Evolutionary conservation across 1,284 basidiomycete species (phyloP).

Genomic region (Puccinia triticina): DNA sequence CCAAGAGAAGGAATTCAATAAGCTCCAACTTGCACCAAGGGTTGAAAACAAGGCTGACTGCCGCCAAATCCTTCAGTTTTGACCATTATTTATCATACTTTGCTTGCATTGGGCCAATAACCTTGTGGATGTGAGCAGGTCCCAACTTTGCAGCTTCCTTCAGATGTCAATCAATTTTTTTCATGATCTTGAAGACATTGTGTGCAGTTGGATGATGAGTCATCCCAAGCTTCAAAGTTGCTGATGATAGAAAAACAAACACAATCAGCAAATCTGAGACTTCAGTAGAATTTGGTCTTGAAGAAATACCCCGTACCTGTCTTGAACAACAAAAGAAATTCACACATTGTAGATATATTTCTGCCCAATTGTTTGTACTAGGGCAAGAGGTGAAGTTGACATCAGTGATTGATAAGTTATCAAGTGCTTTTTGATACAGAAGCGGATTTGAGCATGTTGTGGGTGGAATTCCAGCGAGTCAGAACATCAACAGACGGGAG

Average conservation of each 20-base stretch:
- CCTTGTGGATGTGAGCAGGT: background rate
- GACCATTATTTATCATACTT: slow-evolving; percentile 13
- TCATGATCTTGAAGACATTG: background rate
- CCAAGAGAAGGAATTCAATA: background rate
- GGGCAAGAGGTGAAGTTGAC: background rate
- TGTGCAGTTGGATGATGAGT: slow-evolving; percentile 7
- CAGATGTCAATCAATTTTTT: background rate
- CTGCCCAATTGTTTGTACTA: background rate
- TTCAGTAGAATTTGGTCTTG: background rate
- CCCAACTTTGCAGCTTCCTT: background rate
- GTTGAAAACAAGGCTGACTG: background rate
- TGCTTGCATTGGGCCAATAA: slow-evolving; percentile 12
- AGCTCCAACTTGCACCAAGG: slow-evolving; percentile 6
- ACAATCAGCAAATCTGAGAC: background rate
- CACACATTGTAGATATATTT: background rate
- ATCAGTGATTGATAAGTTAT: background rate
- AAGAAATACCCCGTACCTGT: slow-evolving; percentile 1
- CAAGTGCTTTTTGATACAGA: background rate
- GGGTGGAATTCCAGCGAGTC: background rate
- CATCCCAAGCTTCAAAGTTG: slow-evolving; percentile 6
- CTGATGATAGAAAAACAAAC: background rate
- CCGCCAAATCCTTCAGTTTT: slow-evolving; percentile 1
- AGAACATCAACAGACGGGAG: too few species aligned
- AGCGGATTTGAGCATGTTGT: background rate
- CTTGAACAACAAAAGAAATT: background rate